phyloP scores from a whole-genome alignment of 306 rosid genomes.

The Citrullus colocynthis region DNA sequence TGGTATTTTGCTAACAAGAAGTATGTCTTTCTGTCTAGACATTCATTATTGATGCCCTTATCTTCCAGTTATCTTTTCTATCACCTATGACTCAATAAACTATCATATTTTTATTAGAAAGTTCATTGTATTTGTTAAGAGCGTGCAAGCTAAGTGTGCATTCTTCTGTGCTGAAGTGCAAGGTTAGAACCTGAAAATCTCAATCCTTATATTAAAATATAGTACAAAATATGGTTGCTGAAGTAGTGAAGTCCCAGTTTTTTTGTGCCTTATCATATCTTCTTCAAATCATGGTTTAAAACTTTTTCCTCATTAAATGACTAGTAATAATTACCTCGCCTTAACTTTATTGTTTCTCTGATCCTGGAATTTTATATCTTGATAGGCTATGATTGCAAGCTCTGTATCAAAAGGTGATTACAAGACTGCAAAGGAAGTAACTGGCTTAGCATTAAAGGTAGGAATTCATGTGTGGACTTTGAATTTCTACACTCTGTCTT shows the following conservation, averaged over 20 bases:
- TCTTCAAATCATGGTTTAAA: neutral
- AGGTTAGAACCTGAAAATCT: neutral
- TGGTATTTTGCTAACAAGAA: neutral
- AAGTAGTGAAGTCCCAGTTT: neutral
- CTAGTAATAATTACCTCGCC: neutral
- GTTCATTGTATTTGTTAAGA: neutral
- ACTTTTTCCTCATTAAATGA: neutral
- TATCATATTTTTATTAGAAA: neutral
- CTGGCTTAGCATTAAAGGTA: conserved; percentile 51
- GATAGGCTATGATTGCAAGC: conserved; percentile 83
- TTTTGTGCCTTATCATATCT: neutral
- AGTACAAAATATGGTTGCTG: neutral
- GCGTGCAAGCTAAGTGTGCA: neutral
- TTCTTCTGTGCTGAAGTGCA: neutral
- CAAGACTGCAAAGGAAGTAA: conserved; percentile 55
- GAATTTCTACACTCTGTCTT: neutral
- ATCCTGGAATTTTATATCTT: conserved; percentile 14
- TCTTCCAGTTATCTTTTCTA: neutral
- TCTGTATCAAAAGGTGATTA: conserved; percentile 70
- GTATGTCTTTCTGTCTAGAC: neutral
- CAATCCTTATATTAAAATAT: neutral
- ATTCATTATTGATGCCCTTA: neutral
- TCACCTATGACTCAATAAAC: neutral
- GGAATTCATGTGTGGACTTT: neutral
- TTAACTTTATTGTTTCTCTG: neutral